phyloP scores from a whole-genome alignment of 805 yeast genomes.

The Teunomyces pallodes region DNA sequence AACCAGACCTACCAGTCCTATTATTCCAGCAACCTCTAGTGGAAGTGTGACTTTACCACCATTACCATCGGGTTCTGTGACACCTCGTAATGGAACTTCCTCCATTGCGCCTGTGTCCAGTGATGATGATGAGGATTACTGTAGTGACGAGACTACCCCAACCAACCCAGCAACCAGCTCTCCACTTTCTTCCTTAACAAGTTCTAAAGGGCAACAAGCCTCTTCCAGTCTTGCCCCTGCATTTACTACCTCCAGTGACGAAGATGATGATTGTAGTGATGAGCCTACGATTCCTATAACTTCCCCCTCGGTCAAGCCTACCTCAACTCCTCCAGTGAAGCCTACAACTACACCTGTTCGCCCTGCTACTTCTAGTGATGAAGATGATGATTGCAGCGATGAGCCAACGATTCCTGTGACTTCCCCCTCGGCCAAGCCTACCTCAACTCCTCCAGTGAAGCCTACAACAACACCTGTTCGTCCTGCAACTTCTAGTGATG shows the following conservation, averaged over 20 bases:
- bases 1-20: not conserved
- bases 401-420: too few relatives aligned
- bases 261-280: not conserved
- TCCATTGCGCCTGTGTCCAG: conserved; percentile 5
- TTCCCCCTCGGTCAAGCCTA: too few relatives aligned
- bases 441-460: not conserved
- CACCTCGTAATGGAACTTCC: not conserved
- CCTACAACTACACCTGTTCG: too few relatives aligned
- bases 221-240: not conserved
- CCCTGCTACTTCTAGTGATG: not conserved
- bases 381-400: not conserved
- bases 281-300: too few relatives aligned
- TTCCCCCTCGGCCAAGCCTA: too few relatives aligned
- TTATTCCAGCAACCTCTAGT: too few relatives aligned
- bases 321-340: too few relatives aligned
- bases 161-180: not conserved
- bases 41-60: not conserved
- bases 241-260: not conserved
- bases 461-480: not conserved
- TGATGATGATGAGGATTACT: conserved; percentile 12
- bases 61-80: not conserved
- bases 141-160: not conserved
- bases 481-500: not conserved
- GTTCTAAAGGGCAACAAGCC: too few relatives aligned
- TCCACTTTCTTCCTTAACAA: too few relatives aligned